These are phyloP conservation scores for Aspergillus conjunctus DNA, from an alignment of 495 filamentous ascomycete species.

Conservation along the genomic window DNA sequence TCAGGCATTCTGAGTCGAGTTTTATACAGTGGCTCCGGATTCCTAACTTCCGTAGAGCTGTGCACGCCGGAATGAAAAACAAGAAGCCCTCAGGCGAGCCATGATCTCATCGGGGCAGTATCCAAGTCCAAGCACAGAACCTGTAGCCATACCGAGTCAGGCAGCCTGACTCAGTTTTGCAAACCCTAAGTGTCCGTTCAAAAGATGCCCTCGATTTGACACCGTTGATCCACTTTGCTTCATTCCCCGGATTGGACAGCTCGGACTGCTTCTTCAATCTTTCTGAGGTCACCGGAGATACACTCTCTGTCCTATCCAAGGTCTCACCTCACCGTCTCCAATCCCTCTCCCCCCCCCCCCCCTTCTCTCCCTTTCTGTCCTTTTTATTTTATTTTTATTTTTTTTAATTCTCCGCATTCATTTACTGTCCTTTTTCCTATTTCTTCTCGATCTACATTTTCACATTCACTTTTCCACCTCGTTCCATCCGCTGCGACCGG, in stretches of 20 bases:
- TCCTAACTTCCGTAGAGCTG: too few species aligned
- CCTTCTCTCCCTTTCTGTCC: background rate
- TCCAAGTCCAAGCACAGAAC: background rate
- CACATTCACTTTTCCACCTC: background rate
- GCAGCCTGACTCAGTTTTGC: constrained; percentile 4
- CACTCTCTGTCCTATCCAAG: background rate
- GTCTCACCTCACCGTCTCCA: too few species aligned
- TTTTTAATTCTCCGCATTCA: background rate
- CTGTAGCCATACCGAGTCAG: constrained; percentile 1
- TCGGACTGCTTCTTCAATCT: background rate
- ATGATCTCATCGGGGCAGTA: background rate
- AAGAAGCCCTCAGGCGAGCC: background rate
- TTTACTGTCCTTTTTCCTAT: background rate
- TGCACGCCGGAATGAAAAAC: too few species aligned
- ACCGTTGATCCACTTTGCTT: background rate
- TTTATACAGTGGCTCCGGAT: too few species aligned
- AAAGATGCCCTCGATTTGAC: background rate
- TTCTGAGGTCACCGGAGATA: background rate
- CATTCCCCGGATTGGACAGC: background rate
- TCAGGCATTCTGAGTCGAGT: background rate
- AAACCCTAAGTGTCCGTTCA: constrained; percentile 5
- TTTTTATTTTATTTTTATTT: too few species aligned
- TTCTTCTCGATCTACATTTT: background rate
- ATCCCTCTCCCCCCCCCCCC: background rate
- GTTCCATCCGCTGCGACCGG: background rate